These are phyloP conservation scores for Candida maesae DNA, from an alignment of 805 yeast genomes.

Conservation along the genomic window DNA sequence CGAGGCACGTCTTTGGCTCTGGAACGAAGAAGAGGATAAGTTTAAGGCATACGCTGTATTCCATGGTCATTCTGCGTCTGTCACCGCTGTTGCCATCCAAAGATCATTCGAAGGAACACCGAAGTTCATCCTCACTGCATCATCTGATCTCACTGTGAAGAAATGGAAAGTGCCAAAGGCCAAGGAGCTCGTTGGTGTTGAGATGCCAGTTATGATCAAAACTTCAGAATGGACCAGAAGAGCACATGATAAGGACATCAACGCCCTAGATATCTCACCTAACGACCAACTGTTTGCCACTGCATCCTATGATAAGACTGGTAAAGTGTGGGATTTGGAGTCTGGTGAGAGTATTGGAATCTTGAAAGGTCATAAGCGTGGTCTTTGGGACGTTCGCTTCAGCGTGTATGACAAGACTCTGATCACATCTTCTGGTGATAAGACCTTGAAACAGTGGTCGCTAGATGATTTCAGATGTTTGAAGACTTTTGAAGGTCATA, in stretches of 20 bases:
- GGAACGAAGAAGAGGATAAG: slow-evolving; percentile 39
- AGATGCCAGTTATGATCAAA: slow-evolving; percentile 37
- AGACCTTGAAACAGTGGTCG: slow-evolving; percentile 86
- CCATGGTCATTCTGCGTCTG: slow-evolving; percentile 83
- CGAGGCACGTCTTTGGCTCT: slow-evolving; percentile 80
- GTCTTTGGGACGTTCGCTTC: slow-evolving; percentile 88
- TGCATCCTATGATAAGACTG: slow-evolving; percentile 90
- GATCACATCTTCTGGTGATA: slow-evolving; percentile 89
- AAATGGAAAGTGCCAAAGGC: slow-evolving; percentile 85
- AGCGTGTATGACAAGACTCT: slow-evolving; percentile 73
- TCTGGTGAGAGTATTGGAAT: slow-evolving; percentile 87
- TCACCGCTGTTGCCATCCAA: slow-evolving; percentile 79
- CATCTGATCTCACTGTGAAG: slow-evolving; percentile 82
- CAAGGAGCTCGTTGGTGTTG: slow-evolving; percentile 39
- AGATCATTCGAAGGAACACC: slow-evolving; percentile 41
- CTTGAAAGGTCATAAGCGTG: slow-evolving; percentile 87
- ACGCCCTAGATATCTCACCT: slow-evolving; percentile 85
- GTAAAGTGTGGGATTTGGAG: slow-evolving; percentile 82
- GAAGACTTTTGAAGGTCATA: slow-evolving; percentile 89
- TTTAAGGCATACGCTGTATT: slow-evolving; percentile 55
- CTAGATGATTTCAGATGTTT: slow-evolving; percentile 69
- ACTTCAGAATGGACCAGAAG: slow-evolving; percentile 84
- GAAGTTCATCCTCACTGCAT: slow-evolving; percentile 73
- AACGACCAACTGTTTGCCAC: slow-evolving; percentile 86
- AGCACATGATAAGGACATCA: slow-evolving; percentile 96